Evolutionary conservation across 495 filamentous ascomycete genomes (phyloP).

Genomic region (Aspergillus steynii): DNA sequence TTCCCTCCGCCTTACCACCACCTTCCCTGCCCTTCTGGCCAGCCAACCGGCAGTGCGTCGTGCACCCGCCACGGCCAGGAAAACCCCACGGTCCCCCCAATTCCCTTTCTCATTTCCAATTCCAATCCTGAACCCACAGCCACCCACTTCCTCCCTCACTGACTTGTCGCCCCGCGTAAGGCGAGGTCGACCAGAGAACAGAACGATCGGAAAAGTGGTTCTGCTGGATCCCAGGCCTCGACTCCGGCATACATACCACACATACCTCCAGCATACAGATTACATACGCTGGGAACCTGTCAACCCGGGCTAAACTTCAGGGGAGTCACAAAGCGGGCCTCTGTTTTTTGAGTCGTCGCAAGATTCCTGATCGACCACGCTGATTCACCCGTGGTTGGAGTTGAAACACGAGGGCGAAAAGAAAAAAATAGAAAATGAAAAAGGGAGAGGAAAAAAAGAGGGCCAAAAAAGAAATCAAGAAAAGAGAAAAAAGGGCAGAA

Average conservation of each 20-base stretch:
- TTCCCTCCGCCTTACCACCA: too few species aligned
- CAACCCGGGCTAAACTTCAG: constrained; percentile 1
- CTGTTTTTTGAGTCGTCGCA: constrained; percentile 10
- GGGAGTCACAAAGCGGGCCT: constrained; percentile 11
- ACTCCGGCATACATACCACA: too few species aligned
- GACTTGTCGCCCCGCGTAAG: too few species aligned
- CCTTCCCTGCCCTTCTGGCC: too few species aligned
- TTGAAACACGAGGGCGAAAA: constrained; percentile 1
- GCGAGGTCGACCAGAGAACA: too few species aligned
- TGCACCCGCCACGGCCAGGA: neutral
- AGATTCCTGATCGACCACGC: constrained; percentile 6
- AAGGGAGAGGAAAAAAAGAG: neutral
- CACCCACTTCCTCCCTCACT: too few species aligned
- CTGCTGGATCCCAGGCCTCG: neutral
- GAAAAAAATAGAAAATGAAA: constrained; percentile 1
- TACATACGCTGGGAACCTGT: neutral
- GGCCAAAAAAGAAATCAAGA: neutral
- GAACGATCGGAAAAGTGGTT: neutral
- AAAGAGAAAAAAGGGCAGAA: neutral
- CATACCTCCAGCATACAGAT: too few species aligned
- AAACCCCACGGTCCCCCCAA: neutral
- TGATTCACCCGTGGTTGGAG: constrained; percentile 11
- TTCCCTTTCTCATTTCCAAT: neutral
- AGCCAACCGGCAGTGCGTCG: too few species aligned
- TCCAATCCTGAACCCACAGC: too few species aligned